Evolutionary conservation across 164 flowering plant species (phyloP).

Genomic region (Dillenia turbinata): DNA sequence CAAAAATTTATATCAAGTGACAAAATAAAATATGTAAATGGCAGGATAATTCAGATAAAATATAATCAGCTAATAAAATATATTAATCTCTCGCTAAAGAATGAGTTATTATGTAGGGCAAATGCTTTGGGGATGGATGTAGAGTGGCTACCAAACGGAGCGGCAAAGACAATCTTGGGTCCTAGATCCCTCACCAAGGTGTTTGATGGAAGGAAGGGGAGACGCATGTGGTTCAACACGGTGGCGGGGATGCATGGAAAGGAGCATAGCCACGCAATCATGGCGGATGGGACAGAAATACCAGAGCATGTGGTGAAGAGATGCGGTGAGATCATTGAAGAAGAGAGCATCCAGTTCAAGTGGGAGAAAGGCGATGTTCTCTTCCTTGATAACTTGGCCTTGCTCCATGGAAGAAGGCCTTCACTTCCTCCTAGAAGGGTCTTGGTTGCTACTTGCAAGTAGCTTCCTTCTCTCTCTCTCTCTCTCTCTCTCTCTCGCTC

Average conservation of each 20-base stretch:
- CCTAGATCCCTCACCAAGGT: conserved; percentile 38
- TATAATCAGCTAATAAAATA: background rate
- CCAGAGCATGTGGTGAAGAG: conserved; percentile 40
- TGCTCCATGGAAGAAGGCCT: conserved; percentile 64
- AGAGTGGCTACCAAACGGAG: conserved; percentile 54
- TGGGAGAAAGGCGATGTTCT: conserved; percentile 67
- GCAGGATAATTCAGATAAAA: no score
- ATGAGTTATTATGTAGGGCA: conserved; percentile 29
- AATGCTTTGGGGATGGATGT: conserved; percentile 51
- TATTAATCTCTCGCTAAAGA: background rate
- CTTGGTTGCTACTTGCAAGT: conserved; percentile 50
- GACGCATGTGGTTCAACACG: conserved; percentile 65
- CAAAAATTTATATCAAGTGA: no score
- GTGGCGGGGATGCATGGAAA: conserved; percentile 55
- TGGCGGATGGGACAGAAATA: conserved; percentile 54
- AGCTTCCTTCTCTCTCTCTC: background rate
- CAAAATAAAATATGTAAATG: no score
- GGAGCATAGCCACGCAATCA: conserved; percentile 38
- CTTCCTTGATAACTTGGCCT: conserved; percentile 54
- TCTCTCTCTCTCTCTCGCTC: no score
- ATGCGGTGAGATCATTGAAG: conserved; percentile 55
- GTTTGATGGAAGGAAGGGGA: conserved; percentile 46
- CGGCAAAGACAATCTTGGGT: conserved; percentile 35
- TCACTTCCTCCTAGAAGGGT: conserved; percentile 54
- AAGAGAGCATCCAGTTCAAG: conserved; percentile 58